Base-by-base conservation (phyloP, 371 early-diverging fungal genomes). In the Mortierella sp. region DNA sequence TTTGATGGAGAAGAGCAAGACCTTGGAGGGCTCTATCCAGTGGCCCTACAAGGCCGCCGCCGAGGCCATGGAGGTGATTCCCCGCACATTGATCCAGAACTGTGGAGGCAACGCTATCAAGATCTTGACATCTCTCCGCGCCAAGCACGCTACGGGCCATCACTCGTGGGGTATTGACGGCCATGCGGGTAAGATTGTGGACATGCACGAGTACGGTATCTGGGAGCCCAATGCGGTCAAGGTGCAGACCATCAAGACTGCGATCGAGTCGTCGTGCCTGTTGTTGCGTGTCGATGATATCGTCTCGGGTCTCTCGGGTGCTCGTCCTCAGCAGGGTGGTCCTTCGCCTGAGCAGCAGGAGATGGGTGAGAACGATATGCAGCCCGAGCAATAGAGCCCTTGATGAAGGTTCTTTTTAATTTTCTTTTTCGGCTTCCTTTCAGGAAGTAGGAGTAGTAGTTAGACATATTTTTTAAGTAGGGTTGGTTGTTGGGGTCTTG, bases 221-320 rank as follows among this genome's bases (percentile, higher is more conserved):
- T 97, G 99, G 98, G 99, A 99, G 91, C 99, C 99, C n/a, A 93
- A 95, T 77, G 97, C 98, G 24, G 99, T 99, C 81, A 99, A 99
- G 92, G 95, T 97, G 35, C 99, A 99, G 93, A 98, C 97, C 10
- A 93, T 99, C 90, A 99, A 99, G 95, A 98, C 99, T 46, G 99
- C 99, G n/a, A 96, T 99, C 84, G 99, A 99, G 92, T 96, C 97
- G 74, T 97, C 98, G 60, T 98, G 97, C 80, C 84, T 98, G 88
- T 89, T 98, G 75, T 90, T 99, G 79, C 95, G 98, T 74, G 99
- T 99, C 70, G 99, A 99, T 88, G 99, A 98, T 91, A 99, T 99
- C 89, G 98, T 99, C 7, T 97, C 98, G 49, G 97, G 97, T 88
- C 88, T 97, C 68, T 93, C 95, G 41, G 94, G 93, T 83, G 77